Evolutionary conservation across 441 rosid genomes (phyloP).

Genomic region (Pelargonium australe): DNA sequence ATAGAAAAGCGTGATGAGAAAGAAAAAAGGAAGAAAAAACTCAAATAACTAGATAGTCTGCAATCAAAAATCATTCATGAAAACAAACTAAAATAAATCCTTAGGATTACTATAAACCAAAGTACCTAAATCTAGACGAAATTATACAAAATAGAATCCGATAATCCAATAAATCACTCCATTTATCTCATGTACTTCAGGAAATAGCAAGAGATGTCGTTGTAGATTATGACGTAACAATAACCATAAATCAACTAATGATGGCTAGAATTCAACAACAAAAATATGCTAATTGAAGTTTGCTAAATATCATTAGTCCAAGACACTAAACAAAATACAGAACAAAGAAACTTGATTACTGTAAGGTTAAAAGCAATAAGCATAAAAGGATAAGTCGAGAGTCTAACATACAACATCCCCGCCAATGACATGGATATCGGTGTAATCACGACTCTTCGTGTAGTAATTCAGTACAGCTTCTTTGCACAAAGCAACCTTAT

Average conservation of each 20-base stretch:
- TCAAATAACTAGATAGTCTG: too few relatives aligned
- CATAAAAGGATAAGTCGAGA: constrained; percentile 6
- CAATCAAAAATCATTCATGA: too few relatives aligned
- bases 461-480: constrained; percentile 62
- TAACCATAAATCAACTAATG: too few relatives aligned
- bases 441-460: constrained; percentile 74
- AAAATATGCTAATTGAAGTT: too few relatives aligned
- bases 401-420: constrained; percentile 57
- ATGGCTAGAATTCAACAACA: too few relatives aligned
- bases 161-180: background rate
- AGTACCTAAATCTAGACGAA: too few relatives aligned
- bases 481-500: constrained; percentile 67
- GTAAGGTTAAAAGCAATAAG: constrained; percentile 8
- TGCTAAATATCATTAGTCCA: background rate
- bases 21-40: too few relatives aligned
- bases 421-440: constrained; percentile 68
- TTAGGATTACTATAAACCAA: too few relatives aligned
- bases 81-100: too few relatives aligned
- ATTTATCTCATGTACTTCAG: background rate
- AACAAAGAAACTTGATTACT: constrained; percentile 7
- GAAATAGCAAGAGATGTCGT: background rate
- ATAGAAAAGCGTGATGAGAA: too few relatives aligned
- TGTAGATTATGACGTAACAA: too few relatives aligned
- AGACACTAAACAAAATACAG: background rate
- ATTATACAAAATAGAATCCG: background rate